Conservation (phyloP, 495 filamentous ascomycete species). For the Chlorociboria aeruginascens region DNA sequence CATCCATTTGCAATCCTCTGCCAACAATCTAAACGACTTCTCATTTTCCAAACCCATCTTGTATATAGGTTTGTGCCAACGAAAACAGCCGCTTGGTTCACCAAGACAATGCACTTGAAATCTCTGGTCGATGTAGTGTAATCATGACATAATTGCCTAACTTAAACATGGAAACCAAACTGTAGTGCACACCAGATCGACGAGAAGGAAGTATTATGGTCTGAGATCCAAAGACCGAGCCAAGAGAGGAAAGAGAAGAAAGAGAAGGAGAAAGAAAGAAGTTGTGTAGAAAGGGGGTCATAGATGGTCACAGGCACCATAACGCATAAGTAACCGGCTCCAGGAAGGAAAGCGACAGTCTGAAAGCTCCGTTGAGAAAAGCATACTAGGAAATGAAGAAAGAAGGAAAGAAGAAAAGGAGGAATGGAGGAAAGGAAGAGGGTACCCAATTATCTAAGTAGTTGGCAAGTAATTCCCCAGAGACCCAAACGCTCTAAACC, state of each 20-base stretch:
- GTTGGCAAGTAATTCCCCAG: conserved; percentile 30
- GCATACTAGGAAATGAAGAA: not conserved
- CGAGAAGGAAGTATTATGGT: conserved; percentile 22
- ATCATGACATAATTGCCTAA: conserved; percentile 25
- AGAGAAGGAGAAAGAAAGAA: conserved; percentile 22
- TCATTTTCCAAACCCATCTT: conserved; percentile 26
- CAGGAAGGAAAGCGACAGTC: conserved; percentile 15
- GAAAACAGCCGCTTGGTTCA: conserved; percentile 23
- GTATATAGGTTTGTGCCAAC: conserved; percentile 26
- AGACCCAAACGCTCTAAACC: conserved; percentile 30
- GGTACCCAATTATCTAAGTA: conserved; percentile 28
- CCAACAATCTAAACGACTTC: conserved; percentile 24
- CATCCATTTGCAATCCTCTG: conserved; percentile 10
- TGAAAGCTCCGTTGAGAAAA: not conserved
- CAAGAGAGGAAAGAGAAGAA: conserved; percentile 32
- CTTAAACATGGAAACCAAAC: conserved; percentile 29
- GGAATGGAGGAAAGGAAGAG: too few relatives aligned
- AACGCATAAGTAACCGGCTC: conserved; percentile 27
- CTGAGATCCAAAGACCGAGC: conserved; percentile 32
- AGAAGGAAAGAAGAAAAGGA: conserved; percentile 1
- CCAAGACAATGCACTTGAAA: conserved; percentile 28
- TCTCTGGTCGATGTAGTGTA: conserved; percentile 26
- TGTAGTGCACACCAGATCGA: conserved; percentile 30
- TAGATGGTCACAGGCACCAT: conserved; percentile 16
- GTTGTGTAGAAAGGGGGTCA: not conserved